phyloP scores from a whole-genome alignment of 1,284 basidiomycete genomes.

The Schizopora paradoxa region DNA sequence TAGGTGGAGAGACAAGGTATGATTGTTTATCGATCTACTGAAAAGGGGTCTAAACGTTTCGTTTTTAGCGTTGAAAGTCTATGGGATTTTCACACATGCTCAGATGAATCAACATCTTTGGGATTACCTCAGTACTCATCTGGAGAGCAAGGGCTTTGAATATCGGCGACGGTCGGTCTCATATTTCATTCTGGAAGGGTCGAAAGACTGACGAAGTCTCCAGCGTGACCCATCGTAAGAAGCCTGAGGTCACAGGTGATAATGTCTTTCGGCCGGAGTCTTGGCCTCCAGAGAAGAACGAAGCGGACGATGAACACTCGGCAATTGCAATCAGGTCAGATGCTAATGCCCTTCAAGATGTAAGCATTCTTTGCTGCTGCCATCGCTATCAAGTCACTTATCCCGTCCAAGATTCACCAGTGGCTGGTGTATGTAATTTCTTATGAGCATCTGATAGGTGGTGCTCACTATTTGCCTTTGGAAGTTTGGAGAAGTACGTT shows the following conservation, averaged over 20 bases:
- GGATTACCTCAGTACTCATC: conserved; percentile 49
- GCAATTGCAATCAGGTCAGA: too few species aligned
- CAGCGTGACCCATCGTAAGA: conserved; percentile 18
- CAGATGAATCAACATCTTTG: conserved; percentile 51
- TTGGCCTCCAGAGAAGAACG: conserved; percentile 13
- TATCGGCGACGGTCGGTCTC: conserved; percentile 32
- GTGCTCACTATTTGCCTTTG: too few species aligned
- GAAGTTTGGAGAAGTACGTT: conserved; percentile 61
- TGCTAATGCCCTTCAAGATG: conserved; percentile 41
- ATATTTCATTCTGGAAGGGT: background rate
- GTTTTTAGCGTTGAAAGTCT: conserved; percentile 48
- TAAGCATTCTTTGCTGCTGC: conserved; percentile 20
- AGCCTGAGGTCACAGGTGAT: conserved; percentile 10
- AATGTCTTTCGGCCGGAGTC: conserved; percentile 18
- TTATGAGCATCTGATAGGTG: too few species aligned
- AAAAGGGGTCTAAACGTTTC: background rate
- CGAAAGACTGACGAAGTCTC: background rate
- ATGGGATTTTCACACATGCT: conserved; percentile 58
- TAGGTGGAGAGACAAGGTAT: conserved; percentile 54
- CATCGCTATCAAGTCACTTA: background rate
- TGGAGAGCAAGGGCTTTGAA: conserved; percentile 47
- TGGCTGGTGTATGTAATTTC: conserved; percentile 44
- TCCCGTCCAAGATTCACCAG: conserved; percentile 40
- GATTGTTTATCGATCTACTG: conserved; percentile 1
- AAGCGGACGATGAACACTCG: conserved; percentile 2